Conservation (phyloP, 1,284 basidiomycete species). For the Fereydounia khargensis region DNA sequence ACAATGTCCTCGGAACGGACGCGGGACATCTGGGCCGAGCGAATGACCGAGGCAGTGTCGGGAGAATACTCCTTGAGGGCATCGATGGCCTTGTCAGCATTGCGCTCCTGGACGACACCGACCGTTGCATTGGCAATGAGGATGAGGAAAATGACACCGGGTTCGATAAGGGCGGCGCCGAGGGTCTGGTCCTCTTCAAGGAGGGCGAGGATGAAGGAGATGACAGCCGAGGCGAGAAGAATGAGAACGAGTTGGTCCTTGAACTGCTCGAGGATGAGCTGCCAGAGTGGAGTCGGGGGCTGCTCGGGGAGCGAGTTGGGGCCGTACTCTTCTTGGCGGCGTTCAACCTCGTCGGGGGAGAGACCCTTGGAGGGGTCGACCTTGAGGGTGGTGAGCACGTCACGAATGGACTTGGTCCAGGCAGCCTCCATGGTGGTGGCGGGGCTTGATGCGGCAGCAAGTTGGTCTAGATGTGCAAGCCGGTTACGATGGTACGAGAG, state of each 20-base stretch:
- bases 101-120: conserved; percentile 55
- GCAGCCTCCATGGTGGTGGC: conserved; percentile 47
- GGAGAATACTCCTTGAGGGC: conserved; percentile 55
- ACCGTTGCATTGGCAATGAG: conserved; percentile 56
- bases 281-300: conserved; percentile 83
- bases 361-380: conserved; percentile 45
- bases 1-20: conserved; percentile 47
- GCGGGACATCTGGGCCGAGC: conserved; percentile 29
- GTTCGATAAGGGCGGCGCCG: conserved; percentile 53
- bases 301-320: conserved; percentile 72
- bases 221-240: conserved; percentile 51
- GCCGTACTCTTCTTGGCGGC: conserved; percentile 33
- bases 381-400: conserved; percentile 35
- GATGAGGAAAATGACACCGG: conserved; percentile 55
- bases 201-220: conserved; percentile 53
- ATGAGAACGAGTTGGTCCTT: conserved; percentile 59
- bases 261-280: conserved; percentile 94
- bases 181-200: conserved; percentile 48
- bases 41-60: conserved; percentile 47
- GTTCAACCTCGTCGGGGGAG: conserved; percentile 30
- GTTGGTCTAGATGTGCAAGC: too few species aligned
- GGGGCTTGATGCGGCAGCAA: too few species aligned
- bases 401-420: conserved; percentile 49
- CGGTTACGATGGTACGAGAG: background rate
- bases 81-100: conserved; percentile 56